These are phyloP conservation scores for Psilocybe sp. DNA, from an alignment of 768 basidiomycete species.

Conservation along the genomic window DNA sequence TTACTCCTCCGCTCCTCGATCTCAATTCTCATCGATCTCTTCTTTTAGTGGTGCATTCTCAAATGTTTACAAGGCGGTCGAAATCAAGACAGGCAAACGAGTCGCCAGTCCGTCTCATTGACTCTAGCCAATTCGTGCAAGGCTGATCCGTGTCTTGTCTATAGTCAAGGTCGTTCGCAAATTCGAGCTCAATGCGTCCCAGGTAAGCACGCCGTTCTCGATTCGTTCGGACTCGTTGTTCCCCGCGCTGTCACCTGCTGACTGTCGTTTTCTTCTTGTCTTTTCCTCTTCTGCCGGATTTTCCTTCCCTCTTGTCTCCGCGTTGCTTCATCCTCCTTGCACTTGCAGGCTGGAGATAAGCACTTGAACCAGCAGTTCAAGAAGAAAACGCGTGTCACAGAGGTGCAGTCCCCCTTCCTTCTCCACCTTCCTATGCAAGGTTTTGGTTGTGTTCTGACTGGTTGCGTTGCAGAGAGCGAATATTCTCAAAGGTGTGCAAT, in stretches of 20 bases:
- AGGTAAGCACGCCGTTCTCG: constrained; percentile 58
- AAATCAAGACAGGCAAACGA: constrained; percentile 69
- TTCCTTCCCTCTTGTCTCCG: constrained; percentile 27
- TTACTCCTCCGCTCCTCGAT: constrained; percentile 10
- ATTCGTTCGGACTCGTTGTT: constrained; percentile 15
- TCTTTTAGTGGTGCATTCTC: constrained; percentile 85
- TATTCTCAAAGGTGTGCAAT: constrained; percentile 80
- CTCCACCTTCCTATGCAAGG: constrained; percentile 5
- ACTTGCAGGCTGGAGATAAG: constrained; percentile 78
- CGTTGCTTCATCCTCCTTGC: constrained; percentile 20
- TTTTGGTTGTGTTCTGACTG: constrained; percentile 26
- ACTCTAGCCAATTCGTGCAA: constrained; percentile 7
- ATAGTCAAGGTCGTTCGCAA: constrained; percentile 94
- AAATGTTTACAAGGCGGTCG: constrained; percentile 93
- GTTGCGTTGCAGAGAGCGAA: constrained; percentile 76
- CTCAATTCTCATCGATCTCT: constrained; percentile 5
- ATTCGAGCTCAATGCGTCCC: constrained; percentile 84
- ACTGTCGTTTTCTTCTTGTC: constrained; percentile 19
- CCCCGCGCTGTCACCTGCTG: constrained; percentile 17
- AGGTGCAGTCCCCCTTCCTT: constrained; percentile 61
- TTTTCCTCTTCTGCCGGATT: constrained; percentile 16
- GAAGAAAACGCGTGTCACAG: constrained; percentile 96
- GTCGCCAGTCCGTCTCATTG: constrained; percentile 67
- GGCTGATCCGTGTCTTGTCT: constrained; percentile 18
- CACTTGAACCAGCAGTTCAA: constrained; percentile 93